Evolutionary conservation across 495 filamentous ascomycete species (phyloP).

Genomic region (Hyaloscypha hepaticicola): DNA sequence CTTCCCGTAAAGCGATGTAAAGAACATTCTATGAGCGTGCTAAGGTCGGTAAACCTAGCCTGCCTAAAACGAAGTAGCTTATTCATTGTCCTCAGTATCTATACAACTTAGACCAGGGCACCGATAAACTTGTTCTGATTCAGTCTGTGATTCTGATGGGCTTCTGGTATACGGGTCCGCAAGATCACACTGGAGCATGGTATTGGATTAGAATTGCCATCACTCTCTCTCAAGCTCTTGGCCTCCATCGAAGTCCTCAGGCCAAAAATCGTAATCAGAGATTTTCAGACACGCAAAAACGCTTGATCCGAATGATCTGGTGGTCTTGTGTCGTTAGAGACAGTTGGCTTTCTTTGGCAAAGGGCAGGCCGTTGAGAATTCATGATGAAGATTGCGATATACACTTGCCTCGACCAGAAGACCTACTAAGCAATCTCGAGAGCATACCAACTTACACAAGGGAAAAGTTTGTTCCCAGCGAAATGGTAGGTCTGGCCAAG

Average conservation of each 20-base stretch:
- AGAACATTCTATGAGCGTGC: constrained; percentile 40
- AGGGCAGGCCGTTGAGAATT: constrained; percentile 81
- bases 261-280: constrained; percentile 64
- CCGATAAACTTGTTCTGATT: constrained; percentile 39
- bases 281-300: constrained; percentile 73
- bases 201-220: constrained; percentile 86
- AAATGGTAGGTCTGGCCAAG: constrained; percentile 11
- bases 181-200: constrained; percentile 51
- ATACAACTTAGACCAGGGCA: constrained; percentile 37
- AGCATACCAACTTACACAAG: constrained; percentile 4
- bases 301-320: constrained; percentile 64
- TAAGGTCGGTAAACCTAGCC: constrained; percentile 29
- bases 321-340: constrained; percentile 90
- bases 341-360: constrained; percentile 78
- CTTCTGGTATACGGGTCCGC: constrained; percentile 42
- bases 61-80: neutral
- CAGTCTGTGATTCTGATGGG: constrained; percentile 42
- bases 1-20: constrained; percentile 40
- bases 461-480: constrained; percentile 16
- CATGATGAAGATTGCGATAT: constrained; percentile 85
- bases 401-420: constrained; percentile 73
- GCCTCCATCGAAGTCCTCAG: constrained; percentile 73
- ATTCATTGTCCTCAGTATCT: constrained; percentile 34
- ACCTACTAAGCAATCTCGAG: constrained; percentile 53
- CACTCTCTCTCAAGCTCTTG: constrained; percentile 75